Percentiles rank a stretch among this genome's conserved stretches.
Evolutionary conservation across 441 rosid species (phyloP).

Genomic region (Jatropha podagrica): DNA sequence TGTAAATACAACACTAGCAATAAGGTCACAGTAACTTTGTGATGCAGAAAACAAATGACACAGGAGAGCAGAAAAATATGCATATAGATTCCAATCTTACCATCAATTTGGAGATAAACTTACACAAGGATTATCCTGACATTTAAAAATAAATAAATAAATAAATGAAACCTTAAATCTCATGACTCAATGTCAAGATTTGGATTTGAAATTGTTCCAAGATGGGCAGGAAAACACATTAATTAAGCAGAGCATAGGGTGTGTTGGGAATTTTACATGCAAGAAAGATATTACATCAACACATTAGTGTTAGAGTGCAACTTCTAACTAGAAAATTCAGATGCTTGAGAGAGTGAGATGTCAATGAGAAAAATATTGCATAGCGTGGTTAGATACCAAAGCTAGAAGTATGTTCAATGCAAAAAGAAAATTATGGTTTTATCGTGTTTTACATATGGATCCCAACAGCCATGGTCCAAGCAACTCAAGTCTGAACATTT

Average conservation of each 20-base stretch:
- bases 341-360: too few species aligned
- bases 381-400: background rate
- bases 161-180: background rate
- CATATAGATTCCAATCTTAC: background rate
- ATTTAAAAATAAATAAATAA: background rate
- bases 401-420: background rate
- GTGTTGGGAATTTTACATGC: background rate
- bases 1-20: background rate
- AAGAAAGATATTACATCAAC: background rate
- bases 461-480: too few species aligned
- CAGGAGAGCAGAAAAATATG: background rate
- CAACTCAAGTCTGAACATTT: background rate
- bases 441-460: too few species aligned
- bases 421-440: too few species aligned
- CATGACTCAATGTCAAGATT: background rate
- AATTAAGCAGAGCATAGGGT: background rate
- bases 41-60: background rate
- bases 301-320: background rate
- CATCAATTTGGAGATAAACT: background rate
- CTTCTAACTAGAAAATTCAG: background rate
- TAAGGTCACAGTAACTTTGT: background rate
- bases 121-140: background rate
- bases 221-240: background rate
- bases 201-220: background rate
- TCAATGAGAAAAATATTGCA: background rate